Conservation (phyloP, 2,329 filamentous ascomycete species). For the Colletotrichum noveboracense region DNA sequence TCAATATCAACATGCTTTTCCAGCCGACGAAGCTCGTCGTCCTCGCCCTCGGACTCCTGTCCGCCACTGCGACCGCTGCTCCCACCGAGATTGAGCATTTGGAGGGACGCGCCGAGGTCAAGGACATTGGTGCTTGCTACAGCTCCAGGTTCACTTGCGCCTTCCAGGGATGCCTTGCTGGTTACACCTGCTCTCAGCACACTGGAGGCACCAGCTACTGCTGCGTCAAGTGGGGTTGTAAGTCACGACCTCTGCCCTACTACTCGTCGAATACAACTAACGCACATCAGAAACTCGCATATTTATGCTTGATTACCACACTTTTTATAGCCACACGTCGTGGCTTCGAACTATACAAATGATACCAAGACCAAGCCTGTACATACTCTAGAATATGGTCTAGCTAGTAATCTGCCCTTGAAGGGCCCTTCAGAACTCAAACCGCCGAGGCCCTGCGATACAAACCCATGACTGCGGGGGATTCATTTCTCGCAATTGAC, state of each 20-base stretch:
- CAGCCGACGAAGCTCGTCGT: not conserved
- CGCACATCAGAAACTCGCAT: not conserved
- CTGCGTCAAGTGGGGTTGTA: conserved; percentile 2
- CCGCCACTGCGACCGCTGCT: not conserved
- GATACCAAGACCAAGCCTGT: not conserved
- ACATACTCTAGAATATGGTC: not conserved
- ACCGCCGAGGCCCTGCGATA: not conserved
- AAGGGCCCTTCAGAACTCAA: not conserved
- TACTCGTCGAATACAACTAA: not conserved
- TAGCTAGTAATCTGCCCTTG: not conserved
- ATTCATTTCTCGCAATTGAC: not conserved
- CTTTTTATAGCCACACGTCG: not conserved
- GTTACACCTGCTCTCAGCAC: not conserved
- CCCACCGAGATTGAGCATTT: not conserved
- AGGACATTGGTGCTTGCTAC: not conserved
- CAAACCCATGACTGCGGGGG: not conserved
- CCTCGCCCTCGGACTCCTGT: not conserved
- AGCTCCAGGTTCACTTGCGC: not conserved
- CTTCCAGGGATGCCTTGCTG: not conserved
- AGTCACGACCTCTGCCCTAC: conserved; percentile 21
- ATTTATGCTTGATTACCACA: not conserved
- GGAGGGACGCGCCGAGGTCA: not conserved
- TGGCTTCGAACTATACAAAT: not conserved
- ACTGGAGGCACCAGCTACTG: not conserved
- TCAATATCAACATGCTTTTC: not conserved